Conservation (phyloP, 768 basidiomycete genomes). For the Fomitopsis serialis region DNA sequence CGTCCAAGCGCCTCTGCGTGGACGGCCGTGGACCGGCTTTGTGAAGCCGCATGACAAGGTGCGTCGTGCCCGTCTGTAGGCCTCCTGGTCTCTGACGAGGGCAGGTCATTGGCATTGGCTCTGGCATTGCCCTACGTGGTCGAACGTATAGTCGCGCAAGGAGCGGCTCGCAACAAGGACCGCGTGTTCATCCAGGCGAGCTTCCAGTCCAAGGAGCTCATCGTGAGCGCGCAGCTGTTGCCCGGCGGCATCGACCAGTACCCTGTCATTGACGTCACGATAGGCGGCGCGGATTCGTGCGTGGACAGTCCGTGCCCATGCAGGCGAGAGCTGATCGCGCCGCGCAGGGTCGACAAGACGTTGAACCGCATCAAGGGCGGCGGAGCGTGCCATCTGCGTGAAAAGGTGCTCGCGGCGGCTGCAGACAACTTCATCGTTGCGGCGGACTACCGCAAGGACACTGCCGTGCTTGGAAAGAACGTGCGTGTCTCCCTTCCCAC, state of each 20-base stretch:
- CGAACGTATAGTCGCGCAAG: conserved; percentile 87
- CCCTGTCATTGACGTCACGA: conserved; percentile 88
- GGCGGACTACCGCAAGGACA: conserved; percentile 95
- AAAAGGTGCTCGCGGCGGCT: conserved; percentile 97
- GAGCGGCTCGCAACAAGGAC: conserved; percentile 62
- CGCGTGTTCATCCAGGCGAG: conserved; percentile 91
- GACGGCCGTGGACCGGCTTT: conserved; percentile 90
- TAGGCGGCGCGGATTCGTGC: conserved; percentile 96
- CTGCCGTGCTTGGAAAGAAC: conserved; percentile 70
- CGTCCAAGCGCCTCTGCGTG: conserved; percentile 88
- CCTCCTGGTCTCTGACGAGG: not conserved
- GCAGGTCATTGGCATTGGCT: conserved; percentile 85
- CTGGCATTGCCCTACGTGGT: conserved; percentile 96
- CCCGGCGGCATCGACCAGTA: conserved; percentile 90
- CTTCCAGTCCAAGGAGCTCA: conserved; percentile 97
- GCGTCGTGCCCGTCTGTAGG: conserved; percentile 15
- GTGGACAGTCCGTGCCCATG: conserved; percentile 21
- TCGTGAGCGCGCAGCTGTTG: conserved; percentile 68
- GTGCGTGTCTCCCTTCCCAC: conserved; percentile 41
- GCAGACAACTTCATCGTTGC: conserved; percentile 87
- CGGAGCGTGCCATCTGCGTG: conserved; percentile 92
- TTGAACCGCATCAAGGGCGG: conserved; percentile 97
- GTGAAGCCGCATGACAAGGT: conserved; percentile 81
- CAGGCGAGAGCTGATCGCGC: not conserved
- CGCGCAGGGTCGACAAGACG: conserved; percentile 68